Base-by-base conservation (phyloP, 768 basidiomycete species). In the Galerina sulciceps region DNA sequence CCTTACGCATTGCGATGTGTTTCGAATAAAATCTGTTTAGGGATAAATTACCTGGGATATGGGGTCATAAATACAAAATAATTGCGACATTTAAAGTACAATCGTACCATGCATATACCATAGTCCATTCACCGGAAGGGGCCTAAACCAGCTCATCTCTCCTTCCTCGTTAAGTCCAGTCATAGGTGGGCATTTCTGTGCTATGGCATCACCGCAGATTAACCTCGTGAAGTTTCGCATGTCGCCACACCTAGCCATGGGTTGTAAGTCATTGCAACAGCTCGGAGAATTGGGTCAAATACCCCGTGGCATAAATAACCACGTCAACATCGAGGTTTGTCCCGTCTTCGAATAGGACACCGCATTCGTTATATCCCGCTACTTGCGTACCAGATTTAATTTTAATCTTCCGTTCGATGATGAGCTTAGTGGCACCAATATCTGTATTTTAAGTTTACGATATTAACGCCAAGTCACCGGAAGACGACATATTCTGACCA, bases 61-160 rank as follows among this genome's bases (percentile, higher is more conserved):
- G 34, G 14, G n/a, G n/a, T n/a, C n/a, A n/a, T n/a, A n/a, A n/a
- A 36, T 10, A 4, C 6, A 55, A 14, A n/a, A 45, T 10, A 10
- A 15, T 17, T 13, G 15, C n/a, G n/a, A 26, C 6, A 26, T 26
- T 26, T 6, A 3, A 26, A 26, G 3, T 3, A 17, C 2, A 4
- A 4, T 26, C 55, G 35, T 10, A 56, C 55, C 55, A n/a, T 47
- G 46, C 55, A 56, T 38, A 20, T 56, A 56, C 45, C 45, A 56
- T n/a, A 56, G 46, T 4, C 55, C 55, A 3, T 37, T 22, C 11
- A 56, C 44, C 10, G 55, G 44, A 40, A 47, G 35, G 10, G 17
- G 15, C 5, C 55, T 35, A 20, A 40, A 46, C 44, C 45, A 46
- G 38, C 35, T 56, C 35, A 56, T 56, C 22, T 56, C 55, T 13